Conservation (phyloP, 1,284 basidiomycete genomes). For the Cystobasidium slooffiae region DNA sequence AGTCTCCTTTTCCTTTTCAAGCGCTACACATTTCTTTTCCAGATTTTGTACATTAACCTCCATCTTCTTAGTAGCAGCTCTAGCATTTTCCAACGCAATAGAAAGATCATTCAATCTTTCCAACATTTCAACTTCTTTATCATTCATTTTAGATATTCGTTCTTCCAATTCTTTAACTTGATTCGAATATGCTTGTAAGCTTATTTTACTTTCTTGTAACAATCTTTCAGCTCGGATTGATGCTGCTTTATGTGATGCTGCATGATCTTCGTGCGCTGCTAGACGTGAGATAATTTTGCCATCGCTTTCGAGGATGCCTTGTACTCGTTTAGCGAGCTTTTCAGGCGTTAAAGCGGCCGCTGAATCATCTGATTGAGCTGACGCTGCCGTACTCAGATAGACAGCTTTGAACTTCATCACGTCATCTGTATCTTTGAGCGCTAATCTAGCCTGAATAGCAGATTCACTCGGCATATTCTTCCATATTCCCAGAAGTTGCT, state of each 20-base stretch:
- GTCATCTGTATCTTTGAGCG: slow-evolving; percentile 44
- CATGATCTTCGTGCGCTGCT: slow-evolving; percentile 42
- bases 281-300: slow-evolving; percentile 38
- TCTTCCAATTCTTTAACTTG: slow-evolving; percentile 51
- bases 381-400: slow-evolving; percentile 34
- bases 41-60: slow-evolving; percentile 39
- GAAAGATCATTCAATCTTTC: slow-evolving; percentile 50
- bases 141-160: slow-evolving; percentile 44
- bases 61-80: slow-evolving; percentile 44
- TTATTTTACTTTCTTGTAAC: slow-evolving; percentile 25
- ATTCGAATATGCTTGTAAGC: slow-evolving; percentile 27
- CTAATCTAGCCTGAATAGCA: slow-evolving; percentile 32
- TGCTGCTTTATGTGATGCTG: slow-evolving; percentile 32
- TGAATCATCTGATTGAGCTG: slow-evolving; percentile 10
- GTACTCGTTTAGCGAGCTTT: slow-evolving; percentile 40
- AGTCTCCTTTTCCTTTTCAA: not conserved
- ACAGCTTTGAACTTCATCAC: slow-evolving; percentile 44
- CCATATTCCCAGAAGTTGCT: slow-evolving; percentile 24
- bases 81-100: slow-evolving; percentile 41
- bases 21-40: slow-evolving; percentile 42
- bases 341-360: slow-evolving; percentile 43
- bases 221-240: slow-evolving; percentile 35
- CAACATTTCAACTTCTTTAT: slow-evolving; percentile 50
- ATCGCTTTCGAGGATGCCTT: slow-evolving; percentile 38
- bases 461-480: slow-evolving; percentile 10